These are phyloP conservation scores for Leccinellum rugosiceps DNA, from an alignment of 768 basidiomycete genomes.

Conservation along the genomic window DNA sequence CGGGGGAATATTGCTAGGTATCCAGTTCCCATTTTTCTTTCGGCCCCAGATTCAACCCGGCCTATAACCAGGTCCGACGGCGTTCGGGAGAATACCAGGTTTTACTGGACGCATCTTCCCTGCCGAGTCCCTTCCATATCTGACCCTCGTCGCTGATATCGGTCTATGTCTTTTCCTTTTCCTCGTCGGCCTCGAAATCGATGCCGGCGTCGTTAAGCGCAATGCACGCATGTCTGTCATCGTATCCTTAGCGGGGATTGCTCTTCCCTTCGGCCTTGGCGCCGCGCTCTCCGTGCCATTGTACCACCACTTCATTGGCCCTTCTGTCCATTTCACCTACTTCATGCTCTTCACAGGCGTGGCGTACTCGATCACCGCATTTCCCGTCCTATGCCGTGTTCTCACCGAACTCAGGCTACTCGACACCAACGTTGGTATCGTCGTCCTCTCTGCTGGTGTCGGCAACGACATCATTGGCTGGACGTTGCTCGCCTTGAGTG, in stretches of 20 bases:
- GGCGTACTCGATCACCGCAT: slow-evolving; percentile 85
- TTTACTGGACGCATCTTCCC: slow-evolving; percentile 90
- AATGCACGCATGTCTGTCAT: slow-evolving; percentile 65
- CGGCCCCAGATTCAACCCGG: neutral
- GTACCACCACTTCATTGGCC: slow-evolving; percentile 56
- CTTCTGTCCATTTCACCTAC: slow-evolving; percentile 68
- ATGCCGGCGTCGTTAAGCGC: slow-evolving; percentile 70
- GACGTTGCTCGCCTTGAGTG: slow-evolving; percentile 84
- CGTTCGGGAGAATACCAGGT: slow-evolving; percentile 79
- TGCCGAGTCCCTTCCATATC: slow-evolving; percentile 60
- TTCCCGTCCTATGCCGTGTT: slow-evolving; percentile 84
- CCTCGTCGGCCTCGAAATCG: slow-evolving; percentile 91
- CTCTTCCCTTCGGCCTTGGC: slow-evolving; percentile 85
- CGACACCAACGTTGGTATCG: slow-evolving; percentile 88
- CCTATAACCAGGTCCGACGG: slow-evolving; percentile 39
- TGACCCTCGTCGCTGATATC: slow-evolving; percentile 85
- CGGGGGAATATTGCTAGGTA: slow-evolving; percentile 86
- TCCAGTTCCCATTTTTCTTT: slow-evolving; percentile 35
- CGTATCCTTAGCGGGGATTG: slow-evolving; percentile 81
- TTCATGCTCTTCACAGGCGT: slow-evolving; percentile 96
- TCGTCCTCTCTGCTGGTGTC: slow-evolving; percentile 91
- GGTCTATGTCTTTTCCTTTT: slow-evolving; percentile 88
- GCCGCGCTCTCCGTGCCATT: slow-evolving; percentile 62
- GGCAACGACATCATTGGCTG: slow-evolving; percentile 87
- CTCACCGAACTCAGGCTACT: slow-evolving; percentile 88